Evolutionary conservation across 768 basidiomycete genomes (phyloP).

Genomic region (Russula earlei): DNA sequence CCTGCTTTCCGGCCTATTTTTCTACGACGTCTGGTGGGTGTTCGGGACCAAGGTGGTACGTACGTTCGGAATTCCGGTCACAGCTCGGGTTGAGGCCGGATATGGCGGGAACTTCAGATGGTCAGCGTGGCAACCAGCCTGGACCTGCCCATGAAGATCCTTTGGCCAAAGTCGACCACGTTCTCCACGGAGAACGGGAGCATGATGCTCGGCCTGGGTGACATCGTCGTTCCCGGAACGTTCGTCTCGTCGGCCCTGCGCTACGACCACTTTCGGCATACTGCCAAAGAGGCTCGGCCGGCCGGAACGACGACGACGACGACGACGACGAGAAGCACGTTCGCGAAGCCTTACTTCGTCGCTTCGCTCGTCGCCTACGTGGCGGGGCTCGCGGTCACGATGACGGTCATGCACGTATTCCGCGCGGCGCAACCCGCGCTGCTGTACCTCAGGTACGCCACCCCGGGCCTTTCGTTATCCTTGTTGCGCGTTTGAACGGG

Average conservation of each 20-base stretch:
- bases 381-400: slow-evolving; percentile 61
- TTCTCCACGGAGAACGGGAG: slow-evolving; percentile 48
- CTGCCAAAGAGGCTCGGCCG: slow-evolving; percentile 21
- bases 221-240: slow-evolving; percentile 58
- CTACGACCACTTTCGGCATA: slow-evolving; percentile 57
- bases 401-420: slow-evolving; percentile 76
- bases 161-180: slow-evolving; percentile 65
- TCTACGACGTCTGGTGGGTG: slow-evolving; percentile 96
- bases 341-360: slow-evolving; percentile 68
- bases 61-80: slow-evolving; percentile 11
- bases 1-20: slow-evolving; percentile 73
- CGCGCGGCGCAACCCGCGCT: slow-evolving; percentile 81
- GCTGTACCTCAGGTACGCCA: slow-evolving; percentile 75
- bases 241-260: slow-evolving; percentile 83
- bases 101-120: slow-evolving; percentile 48
- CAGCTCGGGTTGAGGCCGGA: not conserved
- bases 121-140: slow-evolving; percentile 83
- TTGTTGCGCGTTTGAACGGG: not conserved
- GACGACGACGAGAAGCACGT: no score
- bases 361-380: slow-evolving; percentile 64
- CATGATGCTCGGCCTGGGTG: slow-evolving; percentile 89
- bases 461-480: no score
- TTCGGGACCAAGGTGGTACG: slow-evolving; percentile 80
- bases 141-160: slow-evolving; percentile 88
- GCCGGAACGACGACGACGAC: no score